Evolutionary conservation across 2,329 filamentous ascomycete genomes (phyloP), one percentile per base, ranked within the genome.

Genomic region (Cyanodermella asteris): DNA sequence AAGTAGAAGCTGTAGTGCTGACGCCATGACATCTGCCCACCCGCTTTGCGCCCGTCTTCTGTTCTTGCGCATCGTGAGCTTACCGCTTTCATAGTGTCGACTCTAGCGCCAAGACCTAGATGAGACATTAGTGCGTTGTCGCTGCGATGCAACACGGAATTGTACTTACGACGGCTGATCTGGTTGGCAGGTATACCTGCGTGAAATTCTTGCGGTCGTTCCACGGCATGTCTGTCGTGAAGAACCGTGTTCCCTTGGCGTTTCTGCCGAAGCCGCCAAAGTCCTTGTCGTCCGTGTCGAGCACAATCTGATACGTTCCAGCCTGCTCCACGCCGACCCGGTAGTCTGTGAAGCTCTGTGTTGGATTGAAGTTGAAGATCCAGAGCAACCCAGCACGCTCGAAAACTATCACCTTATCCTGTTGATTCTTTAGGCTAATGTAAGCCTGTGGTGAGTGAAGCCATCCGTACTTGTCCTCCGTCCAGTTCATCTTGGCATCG

Each of bases 341-440:
- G 47, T 93, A 97, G 50, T 94, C 87, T 7, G 72, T 72, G 51
- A 75, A 97, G 48, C 80, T 91, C 36, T 72, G 54, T 15, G 64
- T 66, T 0, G 77, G 70, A 45, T 94, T 72, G 60, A 94, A 93
- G 53, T 97, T 97, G 62, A 97, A 94, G 38, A 93, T 63, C 59
- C 82, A 97, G 7, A 97, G 58, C 30, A 91, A 54, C 0, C 82
- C 82, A 2, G 70, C 87, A 16, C 87, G 68, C 56, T 97, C 87
- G 45, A 93, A 97, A 4, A 91, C 82, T 35, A 97, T 68, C 21
- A 94, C 72, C 55, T 94, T 97, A 53, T 97, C 87, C 12, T 51
- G 58, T 43, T 94, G 81, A 45, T 97, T 71, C 63, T 94, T 97
- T 37, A 94, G 60, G 32, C 76, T 87, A 41, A 97, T 72, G 46